phyloP scores from a whole-genome alignment of 1,284 basidiomycete genomes.

The Vanrija sp. region DNA sequence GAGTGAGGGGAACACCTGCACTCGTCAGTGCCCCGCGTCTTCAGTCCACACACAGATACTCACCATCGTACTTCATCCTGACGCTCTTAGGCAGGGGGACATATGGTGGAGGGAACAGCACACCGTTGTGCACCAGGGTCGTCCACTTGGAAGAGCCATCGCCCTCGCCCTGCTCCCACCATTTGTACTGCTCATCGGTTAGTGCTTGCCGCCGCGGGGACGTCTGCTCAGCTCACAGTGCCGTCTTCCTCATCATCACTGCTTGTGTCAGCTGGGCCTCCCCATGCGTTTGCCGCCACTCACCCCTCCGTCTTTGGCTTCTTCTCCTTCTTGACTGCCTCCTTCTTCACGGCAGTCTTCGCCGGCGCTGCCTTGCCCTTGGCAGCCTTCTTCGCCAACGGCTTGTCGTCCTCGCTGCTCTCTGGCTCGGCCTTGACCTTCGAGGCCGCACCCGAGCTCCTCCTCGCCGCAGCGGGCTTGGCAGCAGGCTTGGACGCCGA shows the following conservation, averaged over 20 bases:
- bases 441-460: constrained; percentile 17
- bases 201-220: background rate
- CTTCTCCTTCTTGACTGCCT: constrained; percentile 58
- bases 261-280: background rate
- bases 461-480: constrained; percentile 11
- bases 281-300: constrained; percentile 14
- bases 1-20: constrained; percentile 59
- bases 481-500: constrained; percentile 14
- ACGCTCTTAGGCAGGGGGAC: constrained; percentile 75
- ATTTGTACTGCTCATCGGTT: constrained; percentile 55
- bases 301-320: constrained; percentile 49
- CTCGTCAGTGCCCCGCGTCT: constrained; percentile 54
- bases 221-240: constrained; percentile 5
- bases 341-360: constrained; percentile 52
- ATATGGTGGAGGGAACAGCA: constrained; percentile 94
- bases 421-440: constrained; percentile 58
- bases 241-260: constrained; percentile 39
- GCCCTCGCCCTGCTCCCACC: constrained; percentile 70
- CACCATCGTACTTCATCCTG: constrained; percentile 93
- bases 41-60: constrained; percentile 42
- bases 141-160: constrained; percentile 85
- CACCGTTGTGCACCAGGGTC: constrained; percentile 87
- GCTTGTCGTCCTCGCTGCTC: constrained; percentile 41
- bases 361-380: constrained; percentile 53
- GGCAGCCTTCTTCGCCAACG: constrained; percentile 31